Base-by-base conservation (phyloP, 2,329 filamentous ascomycete genomes). In the Tolypocladium sp. region DNA sequence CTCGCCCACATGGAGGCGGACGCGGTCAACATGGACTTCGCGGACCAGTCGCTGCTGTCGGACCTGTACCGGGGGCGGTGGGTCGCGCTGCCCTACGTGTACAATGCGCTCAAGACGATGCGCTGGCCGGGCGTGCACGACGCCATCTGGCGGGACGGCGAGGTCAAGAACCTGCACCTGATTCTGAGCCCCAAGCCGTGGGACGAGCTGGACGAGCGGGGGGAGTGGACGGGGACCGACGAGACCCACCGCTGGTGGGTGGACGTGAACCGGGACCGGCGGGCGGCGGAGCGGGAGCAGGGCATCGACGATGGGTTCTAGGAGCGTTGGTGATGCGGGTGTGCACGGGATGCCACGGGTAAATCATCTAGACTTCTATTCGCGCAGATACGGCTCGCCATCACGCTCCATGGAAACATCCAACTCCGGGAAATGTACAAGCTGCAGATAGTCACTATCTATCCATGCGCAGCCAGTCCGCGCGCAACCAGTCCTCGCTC, bases 31-130 rank as follows among this genome's bases (percentile, higher is more conserved):
- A 78, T 83, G 73, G 78, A 79, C 63, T 87, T 87, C 63, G 78
- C 83, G 37, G 84, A 87, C 67, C 84, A 87, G 72, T 78, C 76
- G 38, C 73, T 87, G 55, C 75, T 87, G 25, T 79, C 79, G 4
- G 79, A 81, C 55, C 70, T 85, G 27, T 87, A 82, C 71, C 70
- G 70, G 13, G 79, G 75, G 40, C 75, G 81, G 40, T 87, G 84
- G 84, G 79, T 82, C 15, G 68, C 80, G 7, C 73, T 87, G 64
- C 82, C 83, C 1, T 86, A 86, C 64, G 72, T 79, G 17, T 86
- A 86, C 69, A 87, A 87, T 63, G 84, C 82, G 12, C 76, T 87
- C 62, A 86, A 86, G 77, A 85, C 84, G 20, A 61, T 86, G 74
- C 72, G 81, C 20, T 77, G 77, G 74, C 65, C 74, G 20, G 76